Evolutionary conservation across 768 basidiomycete species (phyloP), one percentile per base, ranked within the genome.

Genomic region (Cytidiella melzeri): DNA sequence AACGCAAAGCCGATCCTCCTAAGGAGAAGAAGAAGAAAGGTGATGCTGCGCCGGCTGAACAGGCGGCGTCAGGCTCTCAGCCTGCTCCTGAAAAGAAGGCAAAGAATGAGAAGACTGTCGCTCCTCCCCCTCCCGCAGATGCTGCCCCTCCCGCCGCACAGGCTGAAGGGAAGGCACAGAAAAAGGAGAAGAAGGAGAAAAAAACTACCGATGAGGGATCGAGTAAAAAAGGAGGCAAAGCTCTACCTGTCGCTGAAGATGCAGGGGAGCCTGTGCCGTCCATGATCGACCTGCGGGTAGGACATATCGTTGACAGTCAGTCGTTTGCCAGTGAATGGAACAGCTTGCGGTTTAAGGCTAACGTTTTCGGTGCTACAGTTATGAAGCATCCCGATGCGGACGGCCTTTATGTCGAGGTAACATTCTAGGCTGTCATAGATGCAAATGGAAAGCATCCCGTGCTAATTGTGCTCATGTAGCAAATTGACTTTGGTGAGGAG

Each of bases 331-430:
- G n/a, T n/a, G n/a, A n/a, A n/a, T n/a, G n/a, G n/a, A n/a, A 24
- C 26, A n/a, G 15, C 30, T 15, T 15, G 30, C 7, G 30, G 30
- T 34, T 34, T 34, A 15, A 7, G 7, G 30, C 37, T 13, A 5
- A 21, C 23, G 30, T 7, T 24, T 13, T 26, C 50, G 13, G 47
- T 26, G 26, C 18, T 40, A 9, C 61, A 95, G 95, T 98, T 59
- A 83, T 82, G 69, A 91, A 89, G 60, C 96, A 99, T 63, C 95
- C 96, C 13, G 96, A 99, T 61, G 96, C 96, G 2, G 96, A 98
- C 61, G 83, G 91, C 43, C 77, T 99, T n/a, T 99, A 98, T 62
- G 80, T 98, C 53, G 95, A 98, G 77, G 88, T 83, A 61, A 28
- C 25, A 13, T 47, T 13, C 24, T 27, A 25, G 23, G 9, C 15